A percentile compares a stretch with the other conserved stretches of the same genome.
Evolutionary conservation across 129 eudicot species (phyloP).

Genomic region (Flaveria brownii): DNA sequence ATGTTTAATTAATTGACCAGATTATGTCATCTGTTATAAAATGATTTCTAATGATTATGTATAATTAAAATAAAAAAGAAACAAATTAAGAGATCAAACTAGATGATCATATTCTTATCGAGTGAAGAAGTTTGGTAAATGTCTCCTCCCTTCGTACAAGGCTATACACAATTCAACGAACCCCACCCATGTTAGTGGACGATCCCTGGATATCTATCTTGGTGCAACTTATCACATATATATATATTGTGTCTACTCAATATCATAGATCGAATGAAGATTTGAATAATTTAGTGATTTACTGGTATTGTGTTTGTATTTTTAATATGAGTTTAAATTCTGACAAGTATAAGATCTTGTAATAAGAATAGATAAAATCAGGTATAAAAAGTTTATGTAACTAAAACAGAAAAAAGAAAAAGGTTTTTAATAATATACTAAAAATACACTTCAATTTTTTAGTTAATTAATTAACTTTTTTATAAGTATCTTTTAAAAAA

Average conservation of each 20-base stretch:
- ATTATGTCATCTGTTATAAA: neutral
- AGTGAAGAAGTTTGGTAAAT: neutral
- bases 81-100: neutral
- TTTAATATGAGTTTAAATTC: too few species aligned
- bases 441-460: neutral
- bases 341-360: too few species aligned
- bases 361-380: too few species aligned
- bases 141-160: neutral
- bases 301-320: too few species aligned
- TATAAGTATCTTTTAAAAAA: too few species aligned
- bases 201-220: neutral
- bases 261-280: too few species aligned
- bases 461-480: too few species aligned
- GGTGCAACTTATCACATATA: neutral
- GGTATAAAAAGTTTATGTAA: neutral
- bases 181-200: neutral
- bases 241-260: neutral
- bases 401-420: too few species aligned
- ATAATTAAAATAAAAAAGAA: neutral
- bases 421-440: too few species aligned
- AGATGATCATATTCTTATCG: neutral
- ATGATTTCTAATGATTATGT: neutral
- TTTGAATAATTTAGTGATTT: neutral
- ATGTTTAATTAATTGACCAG: neutral
- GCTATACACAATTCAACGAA: neutral